A percentile compares a stretch with the other conserved stretches of the same genome.
Conservation (phyloP, 2,329 filamentous ascomycete species). For the Sporothrix pseudoabietina region DNA sequence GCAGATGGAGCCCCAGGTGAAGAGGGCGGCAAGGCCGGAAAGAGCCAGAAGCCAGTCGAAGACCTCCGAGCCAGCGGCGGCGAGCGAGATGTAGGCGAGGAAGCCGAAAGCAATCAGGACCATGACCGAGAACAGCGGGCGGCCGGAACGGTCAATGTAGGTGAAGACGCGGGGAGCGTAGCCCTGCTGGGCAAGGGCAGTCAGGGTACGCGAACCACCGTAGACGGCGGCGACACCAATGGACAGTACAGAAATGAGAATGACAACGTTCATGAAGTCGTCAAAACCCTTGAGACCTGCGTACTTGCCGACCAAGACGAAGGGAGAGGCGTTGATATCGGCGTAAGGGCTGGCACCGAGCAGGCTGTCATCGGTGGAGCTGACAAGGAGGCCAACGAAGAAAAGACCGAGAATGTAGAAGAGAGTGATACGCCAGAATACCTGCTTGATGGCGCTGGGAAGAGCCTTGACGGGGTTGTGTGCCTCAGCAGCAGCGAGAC, state of each 20-base stretch:
- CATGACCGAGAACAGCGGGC: conserved; percentile 56
- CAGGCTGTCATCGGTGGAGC: conserved; percentile 51
- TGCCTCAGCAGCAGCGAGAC: conserved; percentile 71
- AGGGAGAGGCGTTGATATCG: conserved; percentile 54
- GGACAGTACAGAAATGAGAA: conserved; percentile 60
- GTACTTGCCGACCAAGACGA: conserved; percentile 59
- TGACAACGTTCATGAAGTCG: conserved; percentile 61
- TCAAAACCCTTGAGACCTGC: conserved; percentile 56
- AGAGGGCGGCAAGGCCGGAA: conserved; percentile 65
- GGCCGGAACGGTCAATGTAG: conserved; percentile 60
- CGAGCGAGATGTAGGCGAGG: conserved; percentile 54
- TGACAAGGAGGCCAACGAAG: conserved; percentile 55
- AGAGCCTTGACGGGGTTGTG: conserved; percentile 70
- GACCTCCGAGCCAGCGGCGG: conserved; percentile 50
- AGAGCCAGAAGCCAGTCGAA: conserved; percentile 69
- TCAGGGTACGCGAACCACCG: conserved; percentile 61
- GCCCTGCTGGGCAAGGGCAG: conserved; percentile 60
- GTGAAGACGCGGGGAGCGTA: conserved; percentile 60
- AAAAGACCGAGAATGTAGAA: conserved; percentile 58
- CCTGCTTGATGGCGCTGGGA: conserved; percentile 82
- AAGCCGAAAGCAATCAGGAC: conserved; percentile 53
- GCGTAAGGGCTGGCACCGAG: conserved; percentile 52
- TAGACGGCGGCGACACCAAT: conserved; percentile 63
- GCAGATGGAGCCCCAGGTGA: conserved; percentile 71
- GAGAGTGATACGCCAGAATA: conserved; percentile 60